Base-by-base conservation (phyloP, 805 yeast genomes). In the Wickerhamiella sergipiensis region DNA sequence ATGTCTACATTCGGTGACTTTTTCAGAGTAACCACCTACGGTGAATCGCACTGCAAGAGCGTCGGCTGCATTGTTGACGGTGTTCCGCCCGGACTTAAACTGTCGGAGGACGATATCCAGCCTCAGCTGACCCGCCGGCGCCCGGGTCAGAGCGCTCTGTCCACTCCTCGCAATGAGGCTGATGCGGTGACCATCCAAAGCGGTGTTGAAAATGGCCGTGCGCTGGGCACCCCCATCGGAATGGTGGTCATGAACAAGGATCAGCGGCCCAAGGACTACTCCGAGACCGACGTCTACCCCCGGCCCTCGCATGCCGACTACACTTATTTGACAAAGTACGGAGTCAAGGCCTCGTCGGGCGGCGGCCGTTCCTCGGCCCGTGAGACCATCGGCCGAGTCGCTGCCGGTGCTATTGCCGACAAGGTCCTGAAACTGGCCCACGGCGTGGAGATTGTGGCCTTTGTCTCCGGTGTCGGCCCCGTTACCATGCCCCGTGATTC, bases 61-160 rank as follows among this genome's bases (percentile, higher is more conserved):
- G 98, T 92, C 43, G 98, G 98, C 31, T 92, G 97, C 70, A 92
- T 92, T 55, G 96, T 92, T 40, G 98, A 92, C 60, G 98, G 98
- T 53, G 92, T 88, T 43, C 98, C 98, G 29, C 97, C 98, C 26
- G 95, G 95, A 31, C 74, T 92, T 78, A 75, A 79, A 7, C 76
- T 92, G 50, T 76, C 83, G 17, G 97, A 86, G 67, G 79, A 71
- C 5, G 97, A 92, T 64, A 78, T 92, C 58, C 98, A 92, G 72
- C 95, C 97, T 17, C 98, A 92, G 73, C 71, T 92, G 60, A 81
- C 95, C 21, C 80, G 98, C 71, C 83, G 98, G 75, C 83, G 98
- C 71, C 98, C 98, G 1, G 98, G 98, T 48, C 98, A 92, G 70
- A 79, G 89, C 47, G 84, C 83, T 57, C 72, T 92, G 53, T 79